phyloP scores from a whole-genome alignment of 768 basidiomycete genomes.

The Boletus reticulatus region DNA sequence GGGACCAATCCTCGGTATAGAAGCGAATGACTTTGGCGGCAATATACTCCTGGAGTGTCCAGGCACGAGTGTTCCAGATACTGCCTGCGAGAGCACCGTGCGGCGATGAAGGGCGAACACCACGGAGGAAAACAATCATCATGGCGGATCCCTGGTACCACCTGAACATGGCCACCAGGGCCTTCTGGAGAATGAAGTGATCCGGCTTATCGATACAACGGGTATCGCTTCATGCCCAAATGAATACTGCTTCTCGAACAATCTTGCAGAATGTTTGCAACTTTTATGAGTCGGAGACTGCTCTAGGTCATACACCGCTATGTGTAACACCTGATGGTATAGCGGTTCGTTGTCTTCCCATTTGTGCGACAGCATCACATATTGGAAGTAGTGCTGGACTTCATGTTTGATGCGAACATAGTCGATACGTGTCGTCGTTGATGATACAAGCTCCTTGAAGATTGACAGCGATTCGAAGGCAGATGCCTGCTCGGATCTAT shows the following conservation, averaged over 20 bases:
- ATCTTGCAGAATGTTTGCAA: neutral
- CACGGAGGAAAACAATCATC: conserved; percentile 2
- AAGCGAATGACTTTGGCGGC: conserved; percentile 2
- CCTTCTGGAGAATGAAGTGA: neutral
- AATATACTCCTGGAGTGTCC: conserved; percentile 7
- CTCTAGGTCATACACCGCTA: neutral
- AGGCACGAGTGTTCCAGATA: conserved; percentile 3
- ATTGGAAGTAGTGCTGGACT: neutral
- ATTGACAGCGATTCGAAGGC: too few relatives aligned
- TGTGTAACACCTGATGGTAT: neutral
- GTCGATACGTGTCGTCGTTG: neutral
- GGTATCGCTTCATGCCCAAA: neutral
- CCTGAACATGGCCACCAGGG: conserved; percentile 1
- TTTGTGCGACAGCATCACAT: neutral
- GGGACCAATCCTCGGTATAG: neutral
- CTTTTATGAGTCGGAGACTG: neutral
- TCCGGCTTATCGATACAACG: neutral
- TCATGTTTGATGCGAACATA: neutral
- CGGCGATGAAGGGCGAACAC: neutral
- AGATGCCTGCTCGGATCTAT: too few relatives aligned
- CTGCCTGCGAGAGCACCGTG: neutral
- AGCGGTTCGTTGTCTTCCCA: neutral
- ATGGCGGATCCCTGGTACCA: conserved; percentile 2
- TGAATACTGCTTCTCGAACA: neutral
- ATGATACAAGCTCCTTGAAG: too few relatives aligned